Base-by-base conservation (phyloP, 192 early-diverging fungal genomes). In the Coemansia sp. region DNA sequence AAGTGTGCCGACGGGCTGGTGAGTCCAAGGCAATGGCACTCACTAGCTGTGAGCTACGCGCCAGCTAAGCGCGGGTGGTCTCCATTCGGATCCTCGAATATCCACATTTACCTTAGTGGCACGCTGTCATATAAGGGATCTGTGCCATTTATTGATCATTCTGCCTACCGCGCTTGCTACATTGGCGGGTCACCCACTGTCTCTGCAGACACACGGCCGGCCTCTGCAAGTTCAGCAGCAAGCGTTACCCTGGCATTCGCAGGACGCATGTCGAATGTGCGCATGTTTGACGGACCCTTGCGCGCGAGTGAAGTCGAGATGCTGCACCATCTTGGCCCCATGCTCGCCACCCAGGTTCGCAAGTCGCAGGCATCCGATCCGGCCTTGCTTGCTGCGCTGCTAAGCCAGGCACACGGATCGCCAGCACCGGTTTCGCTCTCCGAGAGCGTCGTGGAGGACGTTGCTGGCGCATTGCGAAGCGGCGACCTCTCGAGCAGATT, bases 31-130 rank as follows among this genome's bases (percentile, higher is more conserved):
- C 32, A 41, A 24, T 78, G 76, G 76, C 66, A 68, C 45, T 78
- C 70, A 19, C 9, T 78, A 41, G 24, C 51, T 1, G 27, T 78
- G 8, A 72, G 70, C 51, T 78, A 78, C 37, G 42, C 66, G 24
- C 76, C 70, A 2, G 43, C 70, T 7, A 78, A 78, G 58, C 76
- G 76, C 17, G 69, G 76, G 9, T 78, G 76, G 76, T 78, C 76
- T 27, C 76, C 76, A 27, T 78, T 78, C 51, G 70, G 70, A 17
- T 62, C 66, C 10, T 78, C 76, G 11, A 78, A 78, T 42, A 12
- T 78, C 27, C 62, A 62, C 47, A 19, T 78, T 4, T 78, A 78
- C 47, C 27, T 73, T 15, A 61, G 72, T 31, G 69, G 70, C 12
- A 63, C 41, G 31, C 62, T 62, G 47, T 57, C 29, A 14, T 46